phyloP scores from a whole-genome alignment of 176 grass and related monocot genomes.

The Lolium perenne region DNA sequence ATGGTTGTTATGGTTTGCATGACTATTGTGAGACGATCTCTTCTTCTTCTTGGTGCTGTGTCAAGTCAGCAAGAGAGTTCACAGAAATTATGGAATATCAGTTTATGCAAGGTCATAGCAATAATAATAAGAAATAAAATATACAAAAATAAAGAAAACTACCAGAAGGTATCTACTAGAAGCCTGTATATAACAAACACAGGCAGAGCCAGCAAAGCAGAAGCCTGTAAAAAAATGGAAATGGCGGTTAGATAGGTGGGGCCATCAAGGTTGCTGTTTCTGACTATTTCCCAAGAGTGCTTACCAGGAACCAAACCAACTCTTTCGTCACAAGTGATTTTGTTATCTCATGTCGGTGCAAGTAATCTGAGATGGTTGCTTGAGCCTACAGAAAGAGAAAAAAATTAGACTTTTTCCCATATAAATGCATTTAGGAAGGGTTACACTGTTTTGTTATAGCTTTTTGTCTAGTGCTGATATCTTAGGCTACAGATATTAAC shows the following conservation, averaged over 20 bases:
- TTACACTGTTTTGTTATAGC: not conserved
- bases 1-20: constrained; percentile 57
- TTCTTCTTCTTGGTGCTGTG: constrained; percentile 67
- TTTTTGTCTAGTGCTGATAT: not conserved
- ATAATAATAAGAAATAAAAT: not conserved
- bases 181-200: constrained; percentile 73
- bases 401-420: constrained; percentile 7
- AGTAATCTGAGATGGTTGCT: constrained; percentile 74
- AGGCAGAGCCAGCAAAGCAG: constrained; percentile 81
- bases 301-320: constrained; percentile 98
- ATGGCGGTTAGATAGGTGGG: constrained; percentile 25
- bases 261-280: not conserved
- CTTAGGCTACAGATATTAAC: not conserved
- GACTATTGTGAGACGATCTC: constrained; percentile 47
- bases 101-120: not conserved
- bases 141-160: constrained; percentile 33
- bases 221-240: constrained; percentile 63
- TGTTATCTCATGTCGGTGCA: constrained; percentile 79
- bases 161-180: constrained; percentile 75
- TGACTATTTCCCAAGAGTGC: constrained; percentile 26
- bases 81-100: constrained; percentile 5
- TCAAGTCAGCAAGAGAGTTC: constrained; percentile 9
- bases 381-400: constrained; percentile 64
- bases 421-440: not conserved
- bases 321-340: constrained; percentile 88